These are phyloP conservation scores for Suhomyces xylopsoci DNA, from an alignment of 805 yeast genomes.

Conservation along the genomic window DNA sequence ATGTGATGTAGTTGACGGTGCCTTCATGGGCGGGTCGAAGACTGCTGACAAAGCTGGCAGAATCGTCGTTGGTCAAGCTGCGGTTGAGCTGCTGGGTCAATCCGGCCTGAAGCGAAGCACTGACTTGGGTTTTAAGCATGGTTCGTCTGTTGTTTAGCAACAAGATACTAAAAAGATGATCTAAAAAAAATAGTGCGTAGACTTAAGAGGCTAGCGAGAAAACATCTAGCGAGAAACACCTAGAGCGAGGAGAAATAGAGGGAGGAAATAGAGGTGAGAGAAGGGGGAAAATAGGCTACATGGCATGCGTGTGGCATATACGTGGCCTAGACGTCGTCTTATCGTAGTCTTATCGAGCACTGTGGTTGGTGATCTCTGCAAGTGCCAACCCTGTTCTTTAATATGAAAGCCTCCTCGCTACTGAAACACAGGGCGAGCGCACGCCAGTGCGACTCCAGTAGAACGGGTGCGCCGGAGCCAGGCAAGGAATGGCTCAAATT, in stretches of 20 bases:
- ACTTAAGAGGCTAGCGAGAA: not conserved
- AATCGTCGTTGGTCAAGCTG: conserved; percentile 14
- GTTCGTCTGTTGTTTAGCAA: not conserved
- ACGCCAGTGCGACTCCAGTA: not conserved
- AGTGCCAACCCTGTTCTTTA: not conserved
- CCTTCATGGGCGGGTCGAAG: conserved; percentile 2
- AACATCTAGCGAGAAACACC: not conserved
- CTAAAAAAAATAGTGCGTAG: not conserved
- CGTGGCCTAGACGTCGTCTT: not conserved
- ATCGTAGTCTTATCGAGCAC: not conserved
- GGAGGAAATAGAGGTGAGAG: not conserved
- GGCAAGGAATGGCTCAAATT: not conserved
- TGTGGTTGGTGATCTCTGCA: not conserved
- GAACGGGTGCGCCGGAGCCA: not conserved
- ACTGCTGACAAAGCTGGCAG: conserved; percentile 14
- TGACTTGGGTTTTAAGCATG: conserved; percentile 14
- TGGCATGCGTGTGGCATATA: not conserved
- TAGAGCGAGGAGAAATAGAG: not conserved
- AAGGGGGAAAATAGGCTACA: too few relatives aligned
- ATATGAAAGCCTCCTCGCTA: not conserved
- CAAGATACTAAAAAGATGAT: not conserved
- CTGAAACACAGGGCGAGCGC: not conserved
- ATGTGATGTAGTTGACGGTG: conserved; percentile 43
- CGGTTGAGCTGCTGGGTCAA: conserved; percentile 10
- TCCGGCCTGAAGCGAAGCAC: conserved; percentile 11